Evolutionary conservation across 2,329 filamentous ascomycete species (phyloP).

Genomic region (Fusarium protoensiforme): DNA sequence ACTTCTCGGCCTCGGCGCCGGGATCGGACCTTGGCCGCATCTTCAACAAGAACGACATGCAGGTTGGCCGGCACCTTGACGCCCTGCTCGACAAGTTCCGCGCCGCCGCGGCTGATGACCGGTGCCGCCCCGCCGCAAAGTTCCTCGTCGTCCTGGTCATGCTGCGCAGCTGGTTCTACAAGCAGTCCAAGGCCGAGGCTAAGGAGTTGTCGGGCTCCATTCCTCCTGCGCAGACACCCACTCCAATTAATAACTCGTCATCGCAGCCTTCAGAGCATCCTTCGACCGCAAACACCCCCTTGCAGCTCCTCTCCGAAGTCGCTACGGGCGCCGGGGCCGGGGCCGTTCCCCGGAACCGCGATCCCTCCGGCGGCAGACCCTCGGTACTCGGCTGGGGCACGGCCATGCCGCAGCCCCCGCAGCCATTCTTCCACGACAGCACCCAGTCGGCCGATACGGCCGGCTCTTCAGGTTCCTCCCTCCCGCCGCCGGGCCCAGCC

Average conservation of each 20-base stretch:
- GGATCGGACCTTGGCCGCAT: constrained; percentile 76
- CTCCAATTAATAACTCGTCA: constrained; percentile 14
- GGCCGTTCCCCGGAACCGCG: constrained; percentile 22
- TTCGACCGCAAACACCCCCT: constrained; percentile 60
- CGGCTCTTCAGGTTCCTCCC: not conserved
- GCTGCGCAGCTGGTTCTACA: constrained; percentile 76
- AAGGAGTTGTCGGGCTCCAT: constrained; percentile 23
- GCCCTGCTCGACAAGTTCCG: constrained; percentile 76
- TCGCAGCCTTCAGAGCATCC: constrained; percentile 30
- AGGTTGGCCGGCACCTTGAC: constrained; percentile 74
- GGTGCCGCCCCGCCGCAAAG: constrained; percentile 74
- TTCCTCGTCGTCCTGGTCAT: constrained; percentile 78
- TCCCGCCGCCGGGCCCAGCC: not conserved
- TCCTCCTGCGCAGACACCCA: constrained; percentile 17
- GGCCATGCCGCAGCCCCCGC: constrained; percentile 40
- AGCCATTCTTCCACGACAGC: constrained; percentile 53
- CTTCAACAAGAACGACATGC: constrained; percentile 75
- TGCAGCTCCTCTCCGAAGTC: constrained; percentile 68
- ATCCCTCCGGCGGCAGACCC: constrained; percentile 20
- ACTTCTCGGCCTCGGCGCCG: constrained; percentile 72
- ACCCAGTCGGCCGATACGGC: constrained; percentile 35
- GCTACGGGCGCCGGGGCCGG: constrained; percentile 57
- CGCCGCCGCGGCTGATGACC: constrained; percentile 70
- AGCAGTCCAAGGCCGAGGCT: constrained; percentile 53
- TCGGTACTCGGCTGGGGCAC: constrained; percentile 35